Conservation (phyloP, 1,284 basidiomycete species). For the Sanghuangporus weigelae region DNA sequence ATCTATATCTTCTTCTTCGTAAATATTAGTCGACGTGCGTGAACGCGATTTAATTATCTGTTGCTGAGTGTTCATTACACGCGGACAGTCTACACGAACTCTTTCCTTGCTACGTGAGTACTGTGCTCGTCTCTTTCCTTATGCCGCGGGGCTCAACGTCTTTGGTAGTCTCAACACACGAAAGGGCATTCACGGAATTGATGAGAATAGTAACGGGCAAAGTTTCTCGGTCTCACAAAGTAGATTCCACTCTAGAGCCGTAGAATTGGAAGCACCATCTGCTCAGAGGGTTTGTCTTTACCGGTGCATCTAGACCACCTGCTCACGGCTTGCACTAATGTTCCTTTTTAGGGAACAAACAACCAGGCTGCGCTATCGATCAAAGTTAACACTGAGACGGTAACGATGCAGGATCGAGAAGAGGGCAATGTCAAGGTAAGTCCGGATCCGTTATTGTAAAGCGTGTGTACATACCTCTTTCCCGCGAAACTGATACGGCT, state of each 20-base stretch:
- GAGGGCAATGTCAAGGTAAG: constrained; percentile 9
- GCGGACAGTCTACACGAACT: constrained; percentile 16
- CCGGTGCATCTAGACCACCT: background rate
- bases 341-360: background rate
- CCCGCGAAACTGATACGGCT: no score
- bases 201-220: constrained; percentile 8
- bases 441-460: background rate
- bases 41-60: background rate
- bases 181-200: background rate
- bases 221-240: constrained; percentile 6
- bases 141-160: background rate
- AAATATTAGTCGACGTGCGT: constrained; percentile 15
- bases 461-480: no score
- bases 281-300: background rate
- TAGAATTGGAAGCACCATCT: constrained; percentile 7
- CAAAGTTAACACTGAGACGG: constrained; percentile 18
- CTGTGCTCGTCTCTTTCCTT: background rate
- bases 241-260: constrained; percentile 12
- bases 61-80: background rate
- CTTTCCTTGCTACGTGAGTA: constrained; percentile 16
- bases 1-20: constrained; percentile 17
- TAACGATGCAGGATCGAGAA: constrained; percentile 2
- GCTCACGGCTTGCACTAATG: background rate
- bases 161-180: constrained; percentile 12
- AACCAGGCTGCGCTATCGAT: constrained; percentile 7